Conservation (phyloP, 352 stramenopile genomes). For the Globisporangium yorkense region DNA sequence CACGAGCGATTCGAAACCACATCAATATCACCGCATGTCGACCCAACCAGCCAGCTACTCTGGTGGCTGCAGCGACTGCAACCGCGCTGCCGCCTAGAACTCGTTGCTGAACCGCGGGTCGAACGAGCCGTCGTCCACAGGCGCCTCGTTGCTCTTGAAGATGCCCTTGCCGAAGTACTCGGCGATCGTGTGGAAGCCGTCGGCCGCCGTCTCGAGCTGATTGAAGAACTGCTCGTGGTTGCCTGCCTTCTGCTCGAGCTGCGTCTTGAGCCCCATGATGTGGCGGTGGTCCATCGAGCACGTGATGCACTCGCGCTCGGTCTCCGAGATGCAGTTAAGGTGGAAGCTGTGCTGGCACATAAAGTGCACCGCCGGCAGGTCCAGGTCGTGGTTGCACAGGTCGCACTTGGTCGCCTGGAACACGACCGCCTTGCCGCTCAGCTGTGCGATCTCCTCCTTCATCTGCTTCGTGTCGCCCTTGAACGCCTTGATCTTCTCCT, state of each 20-base stretch:
- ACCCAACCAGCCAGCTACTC: too few species aligned
- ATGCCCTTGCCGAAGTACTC: slow-evolving; percentile 93
- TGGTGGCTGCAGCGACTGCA: too few species aligned
- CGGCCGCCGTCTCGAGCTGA: slow-evolving; percentile 82
- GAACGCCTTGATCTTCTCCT: slow-evolving; percentile 85
- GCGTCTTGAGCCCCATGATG: slow-evolving; percentile 81
- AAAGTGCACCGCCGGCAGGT: slow-evolving; percentile 89
- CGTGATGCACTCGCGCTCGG: slow-evolving; percentile 84
- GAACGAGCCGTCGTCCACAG: slow-evolving; percentile 58
- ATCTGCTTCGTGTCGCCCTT: slow-evolving; percentile 87
- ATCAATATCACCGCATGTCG: too few species aligned
- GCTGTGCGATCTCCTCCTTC: slow-evolving; percentile 82
- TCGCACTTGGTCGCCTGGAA: slow-evolving; percentile 91
- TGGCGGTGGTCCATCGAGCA: slow-evolving; percentile 84
- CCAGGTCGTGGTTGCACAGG: slow-evolving; percentile 84
- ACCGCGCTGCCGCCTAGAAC: slow-evolving; percentile 35
- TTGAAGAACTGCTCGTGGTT: slow-evolving; percentile 94
- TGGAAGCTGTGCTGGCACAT: slow-evolving; percentile 90
- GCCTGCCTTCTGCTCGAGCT: slow-evolving; percentile 80
- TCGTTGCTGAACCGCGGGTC: slow-evolving; percentile 81
- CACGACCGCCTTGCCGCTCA: slow-evolving; percentile 82
- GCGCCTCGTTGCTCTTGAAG: slow-evolving; percentile 77
- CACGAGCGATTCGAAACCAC: too few species aligned
- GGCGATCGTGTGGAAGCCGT: slow-evolving; percentile 87
- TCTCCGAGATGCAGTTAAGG: slow-evolving; percentile 88